A percentile compares a stretch with the other conserved stretches of the same genome.
These are phyloP conservation scores for Cardamine chenopodiifolia DNA, from an alignment of 345 rosid genomes.

Conservation along the genomic window DNA sequence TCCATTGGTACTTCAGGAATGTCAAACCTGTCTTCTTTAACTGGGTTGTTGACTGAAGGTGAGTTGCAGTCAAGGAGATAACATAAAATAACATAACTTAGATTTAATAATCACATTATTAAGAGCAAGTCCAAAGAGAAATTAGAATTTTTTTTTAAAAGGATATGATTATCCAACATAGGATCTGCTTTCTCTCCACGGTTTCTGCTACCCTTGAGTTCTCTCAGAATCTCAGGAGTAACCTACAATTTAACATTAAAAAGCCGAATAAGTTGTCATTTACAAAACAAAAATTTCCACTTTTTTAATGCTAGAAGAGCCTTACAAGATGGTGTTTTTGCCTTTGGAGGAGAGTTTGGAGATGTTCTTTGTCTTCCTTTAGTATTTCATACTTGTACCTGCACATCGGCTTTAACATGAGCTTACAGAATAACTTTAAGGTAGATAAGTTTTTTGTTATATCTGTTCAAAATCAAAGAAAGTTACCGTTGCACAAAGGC, in stretches of 20 bases:
- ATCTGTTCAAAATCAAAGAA: not conserved
- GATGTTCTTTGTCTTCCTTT: slow-evolving; percentile 82
- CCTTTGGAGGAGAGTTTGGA: slow-evolving; percentile 59
- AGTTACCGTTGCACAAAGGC: slow-evolving; percentile 85
- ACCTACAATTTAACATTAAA: slow-evolving; percentile 48
- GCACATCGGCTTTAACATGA: slow-evolving; percentile 22
- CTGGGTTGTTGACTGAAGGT: slow-evolving; percentile 73
- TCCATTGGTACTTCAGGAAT: slow-evolving; percentile 99
- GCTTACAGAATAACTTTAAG: not conserved
- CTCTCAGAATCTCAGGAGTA: slow-evolving; percentile 81
- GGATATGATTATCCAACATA: slow-evolving; percentile 71
- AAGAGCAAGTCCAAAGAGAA: not conserved
- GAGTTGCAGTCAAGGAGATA: slow-evolving; percentile 59
- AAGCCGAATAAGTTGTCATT: not conserved
- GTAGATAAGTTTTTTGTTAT: not conserved
- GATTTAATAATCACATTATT: not conserved
- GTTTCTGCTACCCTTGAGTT: slow-evolving; percentile 73
- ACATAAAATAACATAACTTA: slow-evolving; percentile 8
- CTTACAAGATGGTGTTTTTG: slow-evolving; percentile 84
- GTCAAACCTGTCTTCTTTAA: slow-evolving; percentile 87
- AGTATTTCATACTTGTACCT: slow-evolving; percentile 86
- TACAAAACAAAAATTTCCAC: not conserved
- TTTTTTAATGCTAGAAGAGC: not conserved
- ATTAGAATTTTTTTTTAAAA: slow-evolving; percentile 45
- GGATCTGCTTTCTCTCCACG: slow-evolving; percentile 87